Percentiles rank a stretch among this genome's conserved stretches.
These are phyloP conservation scores for Salix brachista DNA, from an alignment of 345 rosid genomes.

Conservation along the genomic window DNA sequence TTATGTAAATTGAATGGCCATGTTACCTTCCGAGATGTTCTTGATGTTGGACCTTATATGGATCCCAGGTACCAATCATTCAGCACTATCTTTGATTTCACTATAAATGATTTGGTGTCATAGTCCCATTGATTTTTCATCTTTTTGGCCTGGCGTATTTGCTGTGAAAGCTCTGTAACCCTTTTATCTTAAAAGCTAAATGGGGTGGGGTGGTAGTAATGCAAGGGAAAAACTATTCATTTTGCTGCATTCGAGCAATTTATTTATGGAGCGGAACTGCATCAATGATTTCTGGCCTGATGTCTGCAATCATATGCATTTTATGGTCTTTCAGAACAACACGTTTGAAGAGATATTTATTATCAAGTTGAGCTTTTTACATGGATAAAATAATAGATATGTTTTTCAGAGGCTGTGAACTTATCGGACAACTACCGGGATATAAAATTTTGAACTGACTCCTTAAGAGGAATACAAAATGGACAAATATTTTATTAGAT, in stretches of 20 bases:
- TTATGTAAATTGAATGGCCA: slow-evolving; percentile 88
- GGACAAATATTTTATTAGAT: background rate
- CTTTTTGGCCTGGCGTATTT: background rate
- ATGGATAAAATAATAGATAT: background rate
- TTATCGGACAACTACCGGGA: background rate
- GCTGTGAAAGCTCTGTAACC: background rate
- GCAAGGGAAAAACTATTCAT: background rate
- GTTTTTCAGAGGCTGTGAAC: background rate
- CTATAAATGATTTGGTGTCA: background rate
- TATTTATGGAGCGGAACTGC: background rate
- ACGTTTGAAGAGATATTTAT: background rate
- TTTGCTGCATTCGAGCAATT: background rate
- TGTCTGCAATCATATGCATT: background rate
- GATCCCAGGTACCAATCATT: slow-evolving; percentile 63
- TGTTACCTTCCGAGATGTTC: slow-evolving; percentile 61
- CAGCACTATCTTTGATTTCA: background rate
- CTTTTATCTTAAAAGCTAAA: background rate
- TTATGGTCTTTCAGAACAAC: background rate
- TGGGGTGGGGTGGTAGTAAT: background rate
- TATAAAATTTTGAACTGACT: background rate
- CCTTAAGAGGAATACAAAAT: background rate
- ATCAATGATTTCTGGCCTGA: background rate
- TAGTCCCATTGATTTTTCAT: slow-evolving; percentile 1
- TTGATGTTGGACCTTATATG: slow-evolving; percentile 74
- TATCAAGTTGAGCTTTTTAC: background rate